These are phyloP conservation scores for Pseudozyma thailandica DNA, from an alignment of 1,284 basidiomycete genomes.

Conservation along the genomic window DNA sequence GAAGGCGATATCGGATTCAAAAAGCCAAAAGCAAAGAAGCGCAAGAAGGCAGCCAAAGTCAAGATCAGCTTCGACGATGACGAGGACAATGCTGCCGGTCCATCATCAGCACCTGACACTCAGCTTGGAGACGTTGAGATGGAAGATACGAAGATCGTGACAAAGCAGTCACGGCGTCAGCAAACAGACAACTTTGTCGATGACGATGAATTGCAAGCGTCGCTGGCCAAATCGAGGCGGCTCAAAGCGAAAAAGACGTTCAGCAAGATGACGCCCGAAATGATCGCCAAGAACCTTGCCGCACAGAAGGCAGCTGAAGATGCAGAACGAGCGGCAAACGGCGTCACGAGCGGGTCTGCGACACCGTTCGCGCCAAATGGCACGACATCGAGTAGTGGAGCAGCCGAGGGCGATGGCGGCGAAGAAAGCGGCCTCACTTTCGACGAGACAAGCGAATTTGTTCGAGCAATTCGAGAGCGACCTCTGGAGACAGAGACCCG, in stretches of 20 bases:
- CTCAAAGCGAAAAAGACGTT: constrained; percentile 79
- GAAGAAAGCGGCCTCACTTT: constrained; percentile 75
- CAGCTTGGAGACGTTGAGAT: constrained; percentile 72
- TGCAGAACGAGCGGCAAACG: constrained; percentile 70
- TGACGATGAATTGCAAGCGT: constrained; percentile 96
- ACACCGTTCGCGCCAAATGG: constrained; percentile 5
- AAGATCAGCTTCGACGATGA: constrained; percentile 77
- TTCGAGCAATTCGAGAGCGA: constrained; percentile 80
- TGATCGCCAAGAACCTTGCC: constrained; percentile 78
- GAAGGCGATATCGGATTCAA: constrained; percentile 93
- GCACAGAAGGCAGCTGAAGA: constrained; percentile 76
- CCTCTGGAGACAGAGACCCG: constrained; percentile 70
- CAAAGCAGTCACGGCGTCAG: constrained; percentile 8
- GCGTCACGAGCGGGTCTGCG: constrained; percentile 8
- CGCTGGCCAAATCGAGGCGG: constrained; percentile 84
- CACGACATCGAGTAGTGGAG: background rate
- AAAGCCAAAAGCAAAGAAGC: constrained; percentile 81
- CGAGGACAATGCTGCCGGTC: constrained; percentile 64
- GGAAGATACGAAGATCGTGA: constrained; percentile 69
- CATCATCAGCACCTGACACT: constrained; percentile 39
- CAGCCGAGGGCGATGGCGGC: constrained; percentile 4
- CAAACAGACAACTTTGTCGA: constrained; percentile 80
- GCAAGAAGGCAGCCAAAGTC: constrained; percentile 87
- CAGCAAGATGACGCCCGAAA: constrained; percentile 83
- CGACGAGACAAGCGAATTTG: constrained; percentile 97